These are phyloP conservation scores for Calonectria naviculata DNA, from an alignment of 2,329 filamentous ascomycete genomes.

Conservation along the genomic window DNA sequence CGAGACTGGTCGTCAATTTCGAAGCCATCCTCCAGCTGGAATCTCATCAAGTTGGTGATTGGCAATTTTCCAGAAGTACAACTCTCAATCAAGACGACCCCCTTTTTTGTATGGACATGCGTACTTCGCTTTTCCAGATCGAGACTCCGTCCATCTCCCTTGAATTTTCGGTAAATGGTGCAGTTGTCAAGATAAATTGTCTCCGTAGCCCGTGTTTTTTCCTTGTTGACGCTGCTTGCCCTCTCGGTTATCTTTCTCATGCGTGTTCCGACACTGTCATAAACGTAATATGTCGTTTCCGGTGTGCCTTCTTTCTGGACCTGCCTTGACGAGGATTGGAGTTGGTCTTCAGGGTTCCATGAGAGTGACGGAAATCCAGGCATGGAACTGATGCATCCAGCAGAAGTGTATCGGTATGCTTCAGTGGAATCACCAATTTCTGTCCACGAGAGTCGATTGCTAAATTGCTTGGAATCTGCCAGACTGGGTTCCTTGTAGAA, in stretches of 20 bases:
- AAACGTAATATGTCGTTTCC: conserved; percentile 27
- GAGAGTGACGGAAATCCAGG: not conserved
- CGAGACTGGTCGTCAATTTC: not conserved
- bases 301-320: not conserved
- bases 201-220: conserved; percentile 7
- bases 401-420: not conserved
- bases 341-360: conserved; percentile 14
- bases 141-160: not conserved
- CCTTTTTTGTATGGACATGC: no score
- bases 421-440: not conserved
- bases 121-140: not conserved
- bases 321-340: not conserved
- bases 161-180: not conserved
- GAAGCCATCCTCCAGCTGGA: not conserved
- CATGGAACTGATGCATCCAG: conserved; percentile 19
- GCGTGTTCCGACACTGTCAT: conserved; percentile 10
- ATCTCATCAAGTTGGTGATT: not conserved
- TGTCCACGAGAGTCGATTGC: not conserved
- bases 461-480: not conserved
- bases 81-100: not conserved
- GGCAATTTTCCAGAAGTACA: not conserved
- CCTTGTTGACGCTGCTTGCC: not conserved
- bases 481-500: not conserved
- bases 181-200: conserved; percentile 1
- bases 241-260: conserved; percentile 23